Conservation (phyloP, 306 rosid species). For the Lupinus albus region DNA sequence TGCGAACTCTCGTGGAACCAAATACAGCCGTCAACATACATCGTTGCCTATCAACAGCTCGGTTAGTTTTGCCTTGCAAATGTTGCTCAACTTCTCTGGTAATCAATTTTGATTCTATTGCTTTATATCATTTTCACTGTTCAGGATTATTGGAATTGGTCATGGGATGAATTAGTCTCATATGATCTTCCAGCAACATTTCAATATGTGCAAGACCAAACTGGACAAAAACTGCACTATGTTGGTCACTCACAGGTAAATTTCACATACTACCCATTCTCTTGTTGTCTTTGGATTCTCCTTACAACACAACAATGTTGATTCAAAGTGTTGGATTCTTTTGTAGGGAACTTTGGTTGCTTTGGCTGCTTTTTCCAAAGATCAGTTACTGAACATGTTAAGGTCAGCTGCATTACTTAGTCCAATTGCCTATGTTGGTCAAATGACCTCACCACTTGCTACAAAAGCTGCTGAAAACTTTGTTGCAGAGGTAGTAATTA, state of each 20-base stretch:
- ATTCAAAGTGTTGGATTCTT: conserved; percentile 23
- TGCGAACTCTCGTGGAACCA: conserved; percentile 79
- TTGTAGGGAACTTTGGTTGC: conserved; percentile 85
- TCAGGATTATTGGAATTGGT: conserved; percentile 83
- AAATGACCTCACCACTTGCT: conserved; percentile 74
- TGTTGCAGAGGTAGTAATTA: conserved; percentile 64
- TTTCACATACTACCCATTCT: conserved; percentile 8
- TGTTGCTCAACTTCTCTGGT: conserved; percentile 18
- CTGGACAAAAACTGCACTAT: conserved; percentile 79
- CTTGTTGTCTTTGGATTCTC: conserved; percentile 5
- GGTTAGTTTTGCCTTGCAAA: conserved; percentile 43
- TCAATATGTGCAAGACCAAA: conserved; percentile 68
- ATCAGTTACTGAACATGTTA: conserved; percentile 54
- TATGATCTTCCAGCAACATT: conserved; percentile 85
- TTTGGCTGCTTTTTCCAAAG: conserved; percentile 73
- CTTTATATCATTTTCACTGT: conserved; percentile 18
- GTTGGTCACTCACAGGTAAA: conserved; percentile 91
- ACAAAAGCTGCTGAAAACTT: conserved; percentile 72
- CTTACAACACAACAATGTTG: conserved; percentile 12
- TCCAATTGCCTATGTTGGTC: conserved; percentile 81
- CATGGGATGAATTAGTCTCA: conserved; percentile 97
- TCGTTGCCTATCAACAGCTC: conserved; percentile 45
- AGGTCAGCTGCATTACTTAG: conserved; percentile 87
- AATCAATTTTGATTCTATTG: conserved; percentile 29
- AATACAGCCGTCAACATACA: conserved; percentile 63